Evolutionary conservation across 2,329 filamentous ascomycete genomes (phyloP).

Genomic region (Arthroderma uncinatum): DNA sequence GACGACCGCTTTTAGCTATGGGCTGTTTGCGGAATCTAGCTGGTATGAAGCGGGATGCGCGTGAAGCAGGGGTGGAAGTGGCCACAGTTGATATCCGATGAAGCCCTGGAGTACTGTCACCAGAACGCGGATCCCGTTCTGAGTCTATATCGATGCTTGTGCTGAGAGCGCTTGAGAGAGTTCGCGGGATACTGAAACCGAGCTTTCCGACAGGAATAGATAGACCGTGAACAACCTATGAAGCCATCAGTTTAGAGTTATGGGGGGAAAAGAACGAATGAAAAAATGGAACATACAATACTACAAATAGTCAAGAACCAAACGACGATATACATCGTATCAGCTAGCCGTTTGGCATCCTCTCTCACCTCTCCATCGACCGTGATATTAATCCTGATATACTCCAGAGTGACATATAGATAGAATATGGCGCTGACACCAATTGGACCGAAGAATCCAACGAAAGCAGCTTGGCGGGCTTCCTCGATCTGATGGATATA

Average conservation of each 20-base stretch:
- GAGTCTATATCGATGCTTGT: constrained; percentile 25
- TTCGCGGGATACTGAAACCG: constrained; percentile 37
- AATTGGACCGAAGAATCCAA: constrained; percentile 88
- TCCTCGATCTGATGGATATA: constrained; percentile 70
- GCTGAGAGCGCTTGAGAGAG: constrained; percentile 37
- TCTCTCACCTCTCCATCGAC: constrained; percentile 49
- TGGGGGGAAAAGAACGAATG: not conserved
- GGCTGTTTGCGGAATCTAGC: not conserved
- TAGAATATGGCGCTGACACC: constrained; percentile 88
- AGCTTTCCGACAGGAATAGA: constrained; percentile 58
- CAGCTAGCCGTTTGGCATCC: constrained; percentile 55
- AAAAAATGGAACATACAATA: constrained; percentile 49
- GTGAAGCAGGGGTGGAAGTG: constrained; percentile 1
- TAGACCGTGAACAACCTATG: constrained; percentile 63
- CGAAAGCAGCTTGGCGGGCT: constrained; percentile 64
- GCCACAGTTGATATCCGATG: not conserved
- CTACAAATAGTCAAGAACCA: constrained; percentile 82
- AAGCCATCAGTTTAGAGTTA: not conserved
- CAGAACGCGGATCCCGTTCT: not conserved
- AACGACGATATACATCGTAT: constrained; percentile 60
- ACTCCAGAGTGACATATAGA: constrained; percentile 68
- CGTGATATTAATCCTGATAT: constrained; percentile 46
- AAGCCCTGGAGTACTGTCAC: not conserved
- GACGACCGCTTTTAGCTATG: not conserved
- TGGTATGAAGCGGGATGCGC: constrained; percentile 5